These are phyloP conservation scores for Persicaria maculosa DNA, from an alignment of 148 eudicot genomes.

Conservation along the genomic window DNA sequence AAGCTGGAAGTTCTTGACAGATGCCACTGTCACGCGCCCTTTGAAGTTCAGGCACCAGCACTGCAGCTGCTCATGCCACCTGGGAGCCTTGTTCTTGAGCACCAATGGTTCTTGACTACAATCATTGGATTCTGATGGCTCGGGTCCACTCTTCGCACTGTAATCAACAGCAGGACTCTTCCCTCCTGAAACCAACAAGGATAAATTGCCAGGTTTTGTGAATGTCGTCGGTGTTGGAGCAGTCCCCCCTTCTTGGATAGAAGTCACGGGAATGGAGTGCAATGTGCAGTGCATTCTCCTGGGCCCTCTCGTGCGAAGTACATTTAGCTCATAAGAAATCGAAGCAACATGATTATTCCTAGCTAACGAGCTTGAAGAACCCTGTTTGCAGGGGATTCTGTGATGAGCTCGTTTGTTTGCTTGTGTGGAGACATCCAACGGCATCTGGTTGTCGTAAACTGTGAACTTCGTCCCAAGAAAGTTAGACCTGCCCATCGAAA, in stretches of 20 bases:
- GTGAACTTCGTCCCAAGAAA: constrained; percentile 46
- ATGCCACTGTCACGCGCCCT: constrained; percentile 60
- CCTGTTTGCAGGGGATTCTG: not conserved
- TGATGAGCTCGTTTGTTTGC: constrained; percentile 1
- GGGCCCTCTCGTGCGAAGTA: constrained; percentile 37
- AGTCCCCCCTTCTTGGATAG: constrained; percentile 36
- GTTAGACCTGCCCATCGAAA: constrained; percentile 32
- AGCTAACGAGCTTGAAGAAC: not conserved
- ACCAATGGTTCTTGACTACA: constrained; percentile 20
- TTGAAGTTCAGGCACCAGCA: constrained; percentile 58
- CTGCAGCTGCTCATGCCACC: constrained; percentile 55
- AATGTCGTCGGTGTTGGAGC: constrained; percentile 32
- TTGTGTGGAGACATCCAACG: not conserved
- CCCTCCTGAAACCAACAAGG: not conserved
- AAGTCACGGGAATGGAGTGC: constrained; percentile 34
- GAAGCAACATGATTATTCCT: constrained; percentile 10
- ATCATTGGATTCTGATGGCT: not conserved
- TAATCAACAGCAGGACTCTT: constrained; percentile 1
- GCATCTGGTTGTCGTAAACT: constrained; percentile 30
- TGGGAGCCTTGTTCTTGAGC: constrained; percentile 41
- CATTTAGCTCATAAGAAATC: constrained; percentile 24
- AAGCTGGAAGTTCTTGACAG: constrained; percentile 55
- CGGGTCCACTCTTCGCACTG: not conserved
- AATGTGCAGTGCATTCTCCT: constrained; percentile 44
- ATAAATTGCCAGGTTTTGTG: not conserved